Base-by-base conservation (phyloP, 2,329 filamentous ascomycete genomes). In the Colletotrichum zoysiae region DNA sequence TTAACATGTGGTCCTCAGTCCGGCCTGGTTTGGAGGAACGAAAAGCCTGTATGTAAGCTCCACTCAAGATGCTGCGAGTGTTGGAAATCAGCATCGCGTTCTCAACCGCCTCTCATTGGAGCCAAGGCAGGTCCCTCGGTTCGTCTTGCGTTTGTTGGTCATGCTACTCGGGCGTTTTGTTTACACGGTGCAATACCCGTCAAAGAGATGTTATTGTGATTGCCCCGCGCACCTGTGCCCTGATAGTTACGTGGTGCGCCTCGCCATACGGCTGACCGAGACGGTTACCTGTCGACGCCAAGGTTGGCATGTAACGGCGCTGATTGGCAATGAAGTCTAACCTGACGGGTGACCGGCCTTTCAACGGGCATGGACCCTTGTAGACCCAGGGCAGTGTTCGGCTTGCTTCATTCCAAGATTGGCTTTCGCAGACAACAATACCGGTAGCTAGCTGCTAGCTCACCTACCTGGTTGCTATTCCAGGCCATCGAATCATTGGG, bases 401-500 rank as follows among this genome's bases (percentile, higher is more conserved):
- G 33, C 33, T 26, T 14, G 55, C 59, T 26, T 40, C 20, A 40
- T 62, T 38, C 30, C 35, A 5, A 57, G 20, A 14, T 51, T 20
- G 6, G 2, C n/a, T 23, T 23, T 30, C 46, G 23, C 20, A 48
- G 46, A 48, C 16, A 30, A 53, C 9, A 18, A 58, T 11, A 44
- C 38, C 16, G 30, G 30, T 30, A 30, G 30, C 30, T 30, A 30
- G 30, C 30, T 30, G 30, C 30, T 30, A 35, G 64, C 40, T 42
- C 18, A n/a, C 35, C 62, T 42, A 56, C 53, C 30, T n/a, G 38
- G 46, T 26, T 38, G n/a, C 62, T 26, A 48, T n/a, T 40, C 57
- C 57, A 65, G 62, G 42, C 44, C 42, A 38, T 51, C 55, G 35
- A n/a, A 11, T 20, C 42, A 57, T 16, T 33, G 58, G 51, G 59